Percentiles rank a stretch among this genome's conserved stretches.
Conservation (phyloP, 352 stramenopile genomes). For the Phytophthora tentaculata region DNA sequence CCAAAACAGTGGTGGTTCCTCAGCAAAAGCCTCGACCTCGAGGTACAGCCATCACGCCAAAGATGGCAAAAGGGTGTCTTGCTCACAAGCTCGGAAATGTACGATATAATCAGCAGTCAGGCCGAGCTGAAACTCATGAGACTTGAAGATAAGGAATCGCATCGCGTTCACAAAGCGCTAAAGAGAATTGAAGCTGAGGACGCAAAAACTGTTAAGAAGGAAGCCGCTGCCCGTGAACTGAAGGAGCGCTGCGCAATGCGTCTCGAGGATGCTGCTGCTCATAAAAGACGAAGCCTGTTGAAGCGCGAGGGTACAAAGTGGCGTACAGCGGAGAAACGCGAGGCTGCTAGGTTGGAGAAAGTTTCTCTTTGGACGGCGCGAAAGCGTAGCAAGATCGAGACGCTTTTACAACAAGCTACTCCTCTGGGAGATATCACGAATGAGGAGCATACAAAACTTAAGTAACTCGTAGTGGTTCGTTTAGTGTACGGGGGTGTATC, state of each 20-base stretch:
- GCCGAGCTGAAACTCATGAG: too few species aligned
- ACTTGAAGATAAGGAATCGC: too few species aligned
- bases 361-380: neutral
- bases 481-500: neutral
- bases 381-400: neutral
- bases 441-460: neutral
- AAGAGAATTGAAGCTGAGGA: neutral
- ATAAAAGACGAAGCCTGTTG: neutral
- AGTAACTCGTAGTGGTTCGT: neutral
- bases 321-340: neutral
- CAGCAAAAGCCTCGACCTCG: too few species aligned
- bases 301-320: neutral
- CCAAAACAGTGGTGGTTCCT: too few species aligned
- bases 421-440: neutral
- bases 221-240: neutral
- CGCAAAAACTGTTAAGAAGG: neutral
- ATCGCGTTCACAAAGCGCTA: neutral
- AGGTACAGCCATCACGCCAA: too few species aligned
- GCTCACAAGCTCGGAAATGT: too few species aligned
- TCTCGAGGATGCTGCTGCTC: neutral
- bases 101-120: too few species aligned
- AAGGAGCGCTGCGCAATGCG: neutral
- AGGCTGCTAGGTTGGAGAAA: neutral
- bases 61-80: too few species aligned
- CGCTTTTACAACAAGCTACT: neutral